Evolutionary conservation across 345 rosid species (phyloP), one percentile per base, ranked within the genome.

Genomic region (Bretschneidera sinensis): DNA sequence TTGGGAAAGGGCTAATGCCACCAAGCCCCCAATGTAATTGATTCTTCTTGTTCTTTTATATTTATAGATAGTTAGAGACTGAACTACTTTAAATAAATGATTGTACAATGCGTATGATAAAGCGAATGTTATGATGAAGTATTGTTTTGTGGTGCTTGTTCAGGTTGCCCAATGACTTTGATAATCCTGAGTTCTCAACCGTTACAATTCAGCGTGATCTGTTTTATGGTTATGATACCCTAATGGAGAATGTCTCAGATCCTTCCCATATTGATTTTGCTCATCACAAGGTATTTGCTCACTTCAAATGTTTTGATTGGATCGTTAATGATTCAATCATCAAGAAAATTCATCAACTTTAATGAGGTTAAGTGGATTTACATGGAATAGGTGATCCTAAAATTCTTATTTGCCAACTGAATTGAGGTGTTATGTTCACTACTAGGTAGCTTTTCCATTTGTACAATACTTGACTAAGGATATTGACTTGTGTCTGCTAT

Each of bases 211-310:
- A 89, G 69, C 86, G 97, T 18, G 99, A 94, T 79, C 78, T 94
- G 56, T 88, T 82, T 62, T 87, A 94, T 70, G 95, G 95, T 31
- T 94, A 90, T 64, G 97, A 94, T 73, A 94, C 96, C 55, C 92
- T 92, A 21, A 87, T 94, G 97, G 99, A 94, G 73, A 94, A 94
- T 49, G 99, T 94, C 66, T 90, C 99, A 50, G 99, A 94, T 79
- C 99, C 99, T 63, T 90, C 97, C 35, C 97, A 90, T 72, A 90
- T 94, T 49, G 87, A 90, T 70, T 89, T 94, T 67, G 97, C 98
- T 54, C 98, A 92, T 83, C 99, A 92, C 78, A 92, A 84, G 97
- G 96, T 92, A 64, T 7, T 16, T 51, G 24, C 53, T 51, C 21
- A 19, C 60, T 5, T 56, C 33, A 34, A 24, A 51, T 17, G 28